These are phyloP conservation scores for Achaetomiella virescens DNA, from an alignment of 495 filamentous ascomycete genomes.

Conservation along the genomic window DNA sequence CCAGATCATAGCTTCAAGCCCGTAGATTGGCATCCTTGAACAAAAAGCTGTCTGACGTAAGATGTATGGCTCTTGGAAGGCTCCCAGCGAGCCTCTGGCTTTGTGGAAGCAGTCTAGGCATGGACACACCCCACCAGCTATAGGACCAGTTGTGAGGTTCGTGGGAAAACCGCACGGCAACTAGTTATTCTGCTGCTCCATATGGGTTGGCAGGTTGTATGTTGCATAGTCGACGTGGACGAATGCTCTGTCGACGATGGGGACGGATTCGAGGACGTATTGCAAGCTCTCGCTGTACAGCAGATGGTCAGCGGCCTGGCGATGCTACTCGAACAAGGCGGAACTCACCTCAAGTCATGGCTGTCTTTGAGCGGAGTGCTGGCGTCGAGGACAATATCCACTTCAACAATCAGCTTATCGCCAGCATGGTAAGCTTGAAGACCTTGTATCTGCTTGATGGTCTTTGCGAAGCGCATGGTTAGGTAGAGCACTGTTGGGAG, in stretches of 20 bases:
- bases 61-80: no score
- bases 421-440: slow-evolving; percentile 84
- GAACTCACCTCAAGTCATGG: slow-evolving; percentile 64
- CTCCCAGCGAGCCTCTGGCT: no score
- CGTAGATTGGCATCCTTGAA: no score
- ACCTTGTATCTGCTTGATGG: slow-evolving; percentile 82
- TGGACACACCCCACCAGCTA: no score
- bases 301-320: background rate
- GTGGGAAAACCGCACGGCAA: background rate
- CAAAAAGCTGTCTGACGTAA: no score
- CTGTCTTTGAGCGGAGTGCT: slow-evolving; percentile 72
- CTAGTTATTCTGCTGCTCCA: slow-evolving; percentile 59
- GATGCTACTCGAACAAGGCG: background rate
- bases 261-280: slow-evolving; percentile 85
- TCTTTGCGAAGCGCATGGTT: slow-evolving; percentile 89
- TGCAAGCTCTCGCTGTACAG: slow-evolving; percentile 63
- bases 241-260: slow-evolving; percentile 60
- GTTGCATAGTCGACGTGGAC: slow-evolving; percentile 79
- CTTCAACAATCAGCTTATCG: slow-evolving; percentile 78
- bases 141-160: no score
- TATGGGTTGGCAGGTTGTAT: slow-evolving; percentile 79
- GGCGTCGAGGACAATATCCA: slow-evolving; percentile 72
- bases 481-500: slow-evolving; percentile 61
- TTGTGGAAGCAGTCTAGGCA: no score
- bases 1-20: no score